phyloP scores from a whole-genome alignment of 78 protist species.

The Chrysochromulina tobinii region DNA sequence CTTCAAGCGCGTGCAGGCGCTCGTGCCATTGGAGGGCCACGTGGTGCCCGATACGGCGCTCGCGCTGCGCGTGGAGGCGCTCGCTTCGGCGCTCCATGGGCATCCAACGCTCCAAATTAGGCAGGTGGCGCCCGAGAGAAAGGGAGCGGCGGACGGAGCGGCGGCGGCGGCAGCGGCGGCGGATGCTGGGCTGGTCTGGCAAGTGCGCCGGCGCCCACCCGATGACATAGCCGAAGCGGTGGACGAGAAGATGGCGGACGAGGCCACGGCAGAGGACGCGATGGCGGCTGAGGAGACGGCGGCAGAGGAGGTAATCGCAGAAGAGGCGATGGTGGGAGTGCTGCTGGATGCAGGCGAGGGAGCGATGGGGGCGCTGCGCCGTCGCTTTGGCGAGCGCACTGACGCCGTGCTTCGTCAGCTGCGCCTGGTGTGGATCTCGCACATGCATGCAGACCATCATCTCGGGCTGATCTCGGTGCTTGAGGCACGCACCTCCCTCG shows the following conservation, averaged over 20 bases:
- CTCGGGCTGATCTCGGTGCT: slow-evolving; percentile 76
- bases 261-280: too few species aligned
- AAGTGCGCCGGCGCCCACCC: too few species aligned
- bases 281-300: background rate
- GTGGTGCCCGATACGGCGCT: too few species aligned
- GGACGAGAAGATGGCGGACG: too few species aligned
- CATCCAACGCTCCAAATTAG: too few species aligned
- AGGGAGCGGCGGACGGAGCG: background rate
- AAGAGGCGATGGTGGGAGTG: slow-evolving; percentile 1
- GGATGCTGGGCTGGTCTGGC: too few species aligned
- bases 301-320: background rate
- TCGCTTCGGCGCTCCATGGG: too few species aligned
- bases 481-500: background rate
- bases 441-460: slow-evolving; percentile 98
- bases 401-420: slow-evolving; percentile 19
- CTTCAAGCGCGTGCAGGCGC: too few species aligned
- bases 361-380: slow-evolving; percentile 78
- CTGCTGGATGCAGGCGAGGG: slow-evolving; percentile 95
- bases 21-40: too few species aligned
- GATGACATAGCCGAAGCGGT: too few species aligned
- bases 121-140: too few species aligned
- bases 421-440: slow-evolving; percentile 55
- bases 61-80: too few species aligned
- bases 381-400: slow-evolving; percentile 66
- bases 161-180: background rate